Percentiles rank a stretch among this genome's conserved stretches.
Evolutionary conservation across 2,329 filamentous ascomycete genomes (phyloP).

Genomic region (Cladophialophora immunda): DNA sequence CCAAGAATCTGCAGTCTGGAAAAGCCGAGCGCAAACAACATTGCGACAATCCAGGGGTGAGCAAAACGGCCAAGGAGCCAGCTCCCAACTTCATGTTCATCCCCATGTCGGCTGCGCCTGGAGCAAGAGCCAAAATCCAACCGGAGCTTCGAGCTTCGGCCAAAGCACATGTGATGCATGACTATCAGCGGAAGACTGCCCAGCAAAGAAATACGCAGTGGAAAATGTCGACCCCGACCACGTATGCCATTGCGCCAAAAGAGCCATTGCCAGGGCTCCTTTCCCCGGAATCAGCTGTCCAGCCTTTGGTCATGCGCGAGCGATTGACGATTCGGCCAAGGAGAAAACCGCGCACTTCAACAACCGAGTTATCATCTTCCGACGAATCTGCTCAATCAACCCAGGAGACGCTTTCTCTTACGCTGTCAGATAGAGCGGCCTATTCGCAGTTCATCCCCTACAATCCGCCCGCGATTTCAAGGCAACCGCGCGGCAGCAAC

Average conservation of each 20-base stretch:
- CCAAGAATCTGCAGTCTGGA: slow-evolving; percentile 2
- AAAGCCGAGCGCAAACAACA: neutral
- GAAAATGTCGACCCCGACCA: slow-evolving; percentile 23
- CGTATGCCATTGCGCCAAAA: slow-evolving; percentile 7
- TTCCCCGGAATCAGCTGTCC: no score
- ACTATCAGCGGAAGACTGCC: slow-evolving; percentile 23
- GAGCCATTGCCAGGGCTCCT: neutral
- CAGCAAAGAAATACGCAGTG: slow-evolving; percentile 11
- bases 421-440: neutral
- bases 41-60: neutral
- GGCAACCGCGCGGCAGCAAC: slow-evolving; percentile 11
- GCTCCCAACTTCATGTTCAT: slow-evolving; percentile 20
- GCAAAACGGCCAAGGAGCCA: slow-evolving; percentile 5
- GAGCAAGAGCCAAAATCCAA: slow-evolving; percentile 15
- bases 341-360: neutral
- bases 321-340: slow-evolving; percentile 1
- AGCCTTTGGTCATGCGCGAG: slow-evolving; percentile 5
- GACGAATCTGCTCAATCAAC: slow-evolving; percentile 6
- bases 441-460: neutral
- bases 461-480: neutral
- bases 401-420: neutral
- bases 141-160: slow-evolving; percentile 21
- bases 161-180: slow-evolving; percentile 25
- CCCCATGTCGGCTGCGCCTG: slow-evolving; percentile 21
- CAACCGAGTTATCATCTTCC: neutral